phyloP scores from a whole-genome alignment of 345 rosid species.

The Excoecaria agallocha region DNA sequence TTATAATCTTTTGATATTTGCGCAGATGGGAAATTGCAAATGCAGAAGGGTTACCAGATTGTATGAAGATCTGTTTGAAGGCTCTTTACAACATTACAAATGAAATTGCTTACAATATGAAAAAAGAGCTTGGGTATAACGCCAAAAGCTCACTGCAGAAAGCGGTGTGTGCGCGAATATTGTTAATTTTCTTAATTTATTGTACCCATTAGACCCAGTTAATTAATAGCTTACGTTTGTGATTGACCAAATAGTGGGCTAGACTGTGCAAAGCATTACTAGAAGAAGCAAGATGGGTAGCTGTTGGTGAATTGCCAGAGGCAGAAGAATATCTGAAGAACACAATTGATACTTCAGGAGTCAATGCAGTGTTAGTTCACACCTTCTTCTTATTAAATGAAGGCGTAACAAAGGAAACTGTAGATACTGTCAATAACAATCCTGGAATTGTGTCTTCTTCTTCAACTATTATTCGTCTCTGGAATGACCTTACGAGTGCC shows the following conservation, averaged over 20 bases:
- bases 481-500: conserved; percentile 54
- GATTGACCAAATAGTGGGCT: conserved; percentile 35
- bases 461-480: conserved; percentile 30
- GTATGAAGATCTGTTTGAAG: conserved; percentile 40
- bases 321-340: conserved; percentile 47
- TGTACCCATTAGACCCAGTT: background rate
- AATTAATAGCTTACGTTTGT: background rate
- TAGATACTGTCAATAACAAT: conserved; percentile 29
- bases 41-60: conserved; percentile 28
- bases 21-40: conserved; percentile 40
- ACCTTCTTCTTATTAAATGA: conserved; percentile 43
- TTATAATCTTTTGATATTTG: no score
- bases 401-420: conserved; percentile 22
- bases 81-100: conserved; percentile 36
- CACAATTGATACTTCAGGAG: conserved; percentile 47
- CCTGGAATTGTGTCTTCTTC: conserved; percentile 35
- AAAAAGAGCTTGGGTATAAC: conserved; percentile 30
- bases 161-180: conserved; percentile 24
- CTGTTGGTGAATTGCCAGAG: conserved; percentile 15
- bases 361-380: conserved; percentile 39
- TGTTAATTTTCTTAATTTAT: background rate
- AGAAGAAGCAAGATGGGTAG: conserved; percentile 52
- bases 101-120: conserved; percentile 37
- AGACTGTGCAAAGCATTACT: conserved; percentile 47
- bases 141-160: conserved; percentile 35